Conservation (phyloP, 2,329 filamentous ascomycete species). For the Trichoderma sp. region DNA sequence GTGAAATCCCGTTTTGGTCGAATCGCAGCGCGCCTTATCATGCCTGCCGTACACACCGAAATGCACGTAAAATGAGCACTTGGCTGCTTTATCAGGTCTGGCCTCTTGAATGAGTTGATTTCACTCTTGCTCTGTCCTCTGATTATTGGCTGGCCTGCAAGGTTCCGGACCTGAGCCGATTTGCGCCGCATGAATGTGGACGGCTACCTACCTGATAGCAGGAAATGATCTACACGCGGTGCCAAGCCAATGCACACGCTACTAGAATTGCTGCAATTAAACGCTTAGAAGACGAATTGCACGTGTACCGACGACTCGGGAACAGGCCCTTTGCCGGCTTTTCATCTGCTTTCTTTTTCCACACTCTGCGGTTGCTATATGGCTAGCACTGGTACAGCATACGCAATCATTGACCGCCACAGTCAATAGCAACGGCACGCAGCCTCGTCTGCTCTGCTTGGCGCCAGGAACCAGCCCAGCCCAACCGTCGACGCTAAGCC, state of each 20-base stretch:
- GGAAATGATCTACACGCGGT: neutral
- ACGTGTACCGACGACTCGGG: neutral
- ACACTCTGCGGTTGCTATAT: neutral
- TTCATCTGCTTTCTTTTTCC: neutral
- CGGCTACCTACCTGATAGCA: neutral
- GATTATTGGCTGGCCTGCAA: slow-evolving; percentile 11
- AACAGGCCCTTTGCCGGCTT: neutral
- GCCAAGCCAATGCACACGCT: neutral
- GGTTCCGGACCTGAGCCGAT: slow-evolving; percentile 17
- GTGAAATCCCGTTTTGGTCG: neutral
- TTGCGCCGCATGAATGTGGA: slow-evolving; percentile 16
- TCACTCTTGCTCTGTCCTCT: neutral
- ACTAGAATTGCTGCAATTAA: neutral
- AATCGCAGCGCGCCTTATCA: neutral
- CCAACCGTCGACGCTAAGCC: slow-evolving; percentile 14
- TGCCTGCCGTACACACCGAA: neutral
- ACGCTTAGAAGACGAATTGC: neutral
- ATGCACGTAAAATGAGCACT: neutral
- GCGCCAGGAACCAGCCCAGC: slow-evolving; percentile 7
- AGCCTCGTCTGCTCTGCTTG: slow-evolving; percentile 9
- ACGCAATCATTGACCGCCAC: neutral
- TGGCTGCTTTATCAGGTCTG: neutral
- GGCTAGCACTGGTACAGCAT: neutral
- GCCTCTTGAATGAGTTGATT: slow-evolving; percentile 19
- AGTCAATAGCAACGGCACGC: slow-evolving; percentile 7